A percentile compares a stretch with the other conserved stretches of the same genome.
Conservation (phyloP, 805 yeast species). For the Metschnikowia aberdeeniae region DNA sequence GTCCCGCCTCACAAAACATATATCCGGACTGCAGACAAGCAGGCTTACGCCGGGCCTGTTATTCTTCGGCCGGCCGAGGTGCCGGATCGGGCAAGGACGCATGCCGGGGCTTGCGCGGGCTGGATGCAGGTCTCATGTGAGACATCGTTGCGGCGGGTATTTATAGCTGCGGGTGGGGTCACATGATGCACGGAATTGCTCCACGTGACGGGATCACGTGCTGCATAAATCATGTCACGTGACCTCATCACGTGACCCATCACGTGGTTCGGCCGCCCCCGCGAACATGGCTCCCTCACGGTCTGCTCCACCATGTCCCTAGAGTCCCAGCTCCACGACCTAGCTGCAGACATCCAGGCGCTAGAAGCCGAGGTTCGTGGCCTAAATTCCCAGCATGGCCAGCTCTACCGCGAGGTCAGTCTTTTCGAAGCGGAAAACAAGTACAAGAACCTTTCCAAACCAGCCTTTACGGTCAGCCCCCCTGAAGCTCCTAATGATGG, state of each 20-base stretch:
- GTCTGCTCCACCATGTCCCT: slow-evolving; percentile 5
- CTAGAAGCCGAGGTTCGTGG: slow-evolving; percentile 11
- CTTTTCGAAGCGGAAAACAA: slow-evolving; percentile 13
- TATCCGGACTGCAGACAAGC: no score
- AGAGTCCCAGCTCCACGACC: slow-evolving; percentile 9
- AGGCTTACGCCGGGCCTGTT: no score
- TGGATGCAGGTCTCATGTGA: background rate
- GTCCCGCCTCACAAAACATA: no score
- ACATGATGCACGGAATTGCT: no score
- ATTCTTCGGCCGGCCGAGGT: no score
- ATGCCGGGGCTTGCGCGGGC: no score
- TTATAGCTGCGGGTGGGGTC: no score
- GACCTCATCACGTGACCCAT: no score
- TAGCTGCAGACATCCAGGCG: slow-evolving; percentile 11
- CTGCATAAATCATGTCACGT: no score
- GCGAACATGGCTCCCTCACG: background rate
- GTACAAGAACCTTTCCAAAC: slow-evolving; percentile 10
- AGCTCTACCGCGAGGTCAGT: slow-evolving; percentile 11
- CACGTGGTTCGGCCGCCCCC: background rate
- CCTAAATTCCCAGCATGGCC: slow-evolving; percentile 12
- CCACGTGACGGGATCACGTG: no score
- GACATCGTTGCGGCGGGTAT: background rate
- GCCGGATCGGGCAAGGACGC: no score
- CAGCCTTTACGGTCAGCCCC: slow-evolving; percentile 3
- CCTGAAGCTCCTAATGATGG: background rate